Base-by-base conservation (phyloP, 2,329 filamentous ascomycete species). In the Drechslerella stenobrocha region DNA sequence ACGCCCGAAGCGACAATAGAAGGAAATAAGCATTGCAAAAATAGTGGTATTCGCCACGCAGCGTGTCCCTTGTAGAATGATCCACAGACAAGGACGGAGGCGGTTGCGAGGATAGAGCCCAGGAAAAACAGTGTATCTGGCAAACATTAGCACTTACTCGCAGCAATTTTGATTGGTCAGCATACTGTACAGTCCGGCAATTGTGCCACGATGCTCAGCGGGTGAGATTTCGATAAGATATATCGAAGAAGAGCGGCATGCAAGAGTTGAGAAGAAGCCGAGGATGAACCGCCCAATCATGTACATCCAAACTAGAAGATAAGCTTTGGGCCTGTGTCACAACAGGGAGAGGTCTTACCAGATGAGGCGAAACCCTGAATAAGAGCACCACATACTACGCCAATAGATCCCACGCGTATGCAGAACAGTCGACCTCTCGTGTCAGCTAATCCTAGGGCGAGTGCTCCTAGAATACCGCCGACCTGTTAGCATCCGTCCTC, bases 141-240 rank as follows among this genome's bases (percentile, higher is more conserved):
- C 28, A 30, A 30, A 30, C 11, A 7, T 50, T 22, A 22, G 15
- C 15, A n/a, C 34, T 44, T 18, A 28, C 9, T 44, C 9, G 26
- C 20, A 20, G 28, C 5, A 20, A 15, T 3, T 6, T 1, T 4
- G 6, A 22, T 13, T 52, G 24, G 13, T 13, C 8, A 1, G 2
- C 59, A 28, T 58, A 66, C 60, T 79, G 69, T 77, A 76, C 71
- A 85, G 79, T 82, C 85, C 0, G 82, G 84, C 71, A n/a, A 85
- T 78, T 18, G 83, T 78, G 34, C 83, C 84, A 69, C 85, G 80
- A 74, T 83, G 84, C 1, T 81, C 80, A 0, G 85, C 84, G 71
- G 87, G 84, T 1, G 83, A 80, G 58, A 85, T 79, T 73, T 87
- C 85, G 40, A 83, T 81, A 11, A 82, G 81, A 72, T 86, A 86